Conservation (phyloP, 257 asterid genomes). For the Primulina eburnea region DNA sequence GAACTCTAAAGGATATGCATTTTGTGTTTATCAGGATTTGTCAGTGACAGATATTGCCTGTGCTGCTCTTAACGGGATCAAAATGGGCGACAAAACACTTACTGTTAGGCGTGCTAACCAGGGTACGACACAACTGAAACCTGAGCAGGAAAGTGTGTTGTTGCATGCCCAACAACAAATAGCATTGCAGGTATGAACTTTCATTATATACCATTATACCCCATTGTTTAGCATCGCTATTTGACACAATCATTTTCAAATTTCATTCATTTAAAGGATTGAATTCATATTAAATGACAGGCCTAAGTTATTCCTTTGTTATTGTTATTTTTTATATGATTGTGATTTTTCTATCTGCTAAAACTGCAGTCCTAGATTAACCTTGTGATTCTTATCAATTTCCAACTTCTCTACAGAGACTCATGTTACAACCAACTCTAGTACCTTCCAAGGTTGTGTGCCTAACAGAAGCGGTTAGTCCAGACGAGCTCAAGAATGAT, state of each 20-base stretch:
- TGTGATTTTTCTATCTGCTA: conserved; percentile 17
- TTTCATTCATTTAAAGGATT: neutral
- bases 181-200: conserved; percentile 51
- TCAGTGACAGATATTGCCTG: conserved; percentile 61
- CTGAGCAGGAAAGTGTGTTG: conserved; percentile 52
- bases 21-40: conserved; percentile 59
- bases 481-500: conserved; percentile 56
- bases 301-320: neutral
- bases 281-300: neutral
- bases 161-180: conserved; percentile 70
- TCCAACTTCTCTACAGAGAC: neutral
- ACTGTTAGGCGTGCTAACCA: conserved; percentile 55
- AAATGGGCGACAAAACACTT: conserved; percentile 61
- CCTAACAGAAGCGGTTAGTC: conserved; percentile 60
- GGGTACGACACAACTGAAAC: conserved; percentile 34
- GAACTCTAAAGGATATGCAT: conserved; percentile 62
- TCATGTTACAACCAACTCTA: neutral
- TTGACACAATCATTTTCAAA: neutral
- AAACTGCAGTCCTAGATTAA: conserved; percentile 15
- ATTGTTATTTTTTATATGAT: neutral
- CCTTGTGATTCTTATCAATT: neutral
- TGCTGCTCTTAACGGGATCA: conserved; percentile 59
- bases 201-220: neutral
- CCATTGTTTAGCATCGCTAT: neutral
- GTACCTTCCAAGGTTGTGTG: conserved; percentile 62